Conservation (phyloP, 2,329 filamentous ascomycete genomes). For the Talaromyces funiculosus region DNA sequence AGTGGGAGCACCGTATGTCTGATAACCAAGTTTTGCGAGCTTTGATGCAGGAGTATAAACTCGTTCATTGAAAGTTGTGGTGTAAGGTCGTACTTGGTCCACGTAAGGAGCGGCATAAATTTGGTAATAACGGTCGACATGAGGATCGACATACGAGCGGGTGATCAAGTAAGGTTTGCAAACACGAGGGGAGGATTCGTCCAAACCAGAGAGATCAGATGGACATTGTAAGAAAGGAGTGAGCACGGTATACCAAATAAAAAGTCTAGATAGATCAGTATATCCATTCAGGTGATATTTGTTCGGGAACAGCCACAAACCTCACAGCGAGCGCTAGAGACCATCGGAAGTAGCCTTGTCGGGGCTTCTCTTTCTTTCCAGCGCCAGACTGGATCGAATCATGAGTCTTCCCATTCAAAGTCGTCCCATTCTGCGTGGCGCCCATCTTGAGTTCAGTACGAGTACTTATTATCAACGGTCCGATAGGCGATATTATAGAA, state of each 20-base stretch:
- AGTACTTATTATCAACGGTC: not conserved
- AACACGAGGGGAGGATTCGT: conserved; percentile 64
- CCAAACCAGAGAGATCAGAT: conserved; percentile 59
- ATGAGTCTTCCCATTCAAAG: conserved; percentile 10
- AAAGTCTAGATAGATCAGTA: conserved; percentile 49
- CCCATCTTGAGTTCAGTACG: conserved; percentile 19
- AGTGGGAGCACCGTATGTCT: conserved; percentile 68
- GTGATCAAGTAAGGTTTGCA: conserved; percentile 74
- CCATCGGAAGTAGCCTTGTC: conserved; percentile 27
- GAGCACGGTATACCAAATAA: conserved; percentile 80
- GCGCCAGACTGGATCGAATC: conserved; percentile 15
- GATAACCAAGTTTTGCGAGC: conserved; percentile 56
- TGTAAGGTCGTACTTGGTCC: conserved; percentile 68
- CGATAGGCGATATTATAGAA: not conserved
- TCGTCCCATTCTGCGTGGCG: conserved; percentile 24
- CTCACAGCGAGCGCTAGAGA: conserved; percentile 30
- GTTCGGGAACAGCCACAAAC: conserved; percentile 21
- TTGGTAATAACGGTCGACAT: conserved; percentile 79
- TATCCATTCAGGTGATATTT: not conserved
- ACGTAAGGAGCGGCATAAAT: conserved; percentile 79
- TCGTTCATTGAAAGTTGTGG: conserved; percentile 49
- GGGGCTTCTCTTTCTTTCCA: conserved; percentile 15
- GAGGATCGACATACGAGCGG: conserved; percentile 63
- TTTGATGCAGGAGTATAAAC: conserved; percentile 64
- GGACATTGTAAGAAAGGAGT: conserved; percentile 81